Percentiles rank a stretch among this genome's conserved stretches.
Conservation (phyloP, 2,329 filamentous ascomycete genomes). For the Xylariaceae sp. region DNA sequence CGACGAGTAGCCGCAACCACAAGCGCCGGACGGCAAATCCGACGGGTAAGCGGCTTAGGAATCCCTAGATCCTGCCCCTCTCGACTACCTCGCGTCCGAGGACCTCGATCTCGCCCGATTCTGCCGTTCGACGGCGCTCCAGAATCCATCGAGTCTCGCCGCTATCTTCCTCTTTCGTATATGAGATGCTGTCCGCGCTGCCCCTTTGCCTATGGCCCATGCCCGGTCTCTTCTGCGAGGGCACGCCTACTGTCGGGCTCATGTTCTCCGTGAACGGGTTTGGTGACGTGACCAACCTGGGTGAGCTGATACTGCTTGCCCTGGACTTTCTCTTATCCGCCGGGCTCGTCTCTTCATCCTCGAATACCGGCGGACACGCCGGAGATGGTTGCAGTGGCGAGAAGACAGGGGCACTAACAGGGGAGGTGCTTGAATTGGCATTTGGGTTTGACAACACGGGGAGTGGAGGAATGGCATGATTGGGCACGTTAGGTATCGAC, state of each 20-base stretch:
- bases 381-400: conserved; percentile 29
- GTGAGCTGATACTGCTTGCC: conserved; percentile 5
- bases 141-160: conserved; percentile 68
- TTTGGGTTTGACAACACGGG: conserved; percentile 27
- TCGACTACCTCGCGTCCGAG: conserved; percentile 66
- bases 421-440: conserved; percentile 29
- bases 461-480: conserved; percentile 23
- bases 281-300: conserved; percentile 27
- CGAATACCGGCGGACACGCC: conserved; percentile 44
- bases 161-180: conserved; percentile 63
- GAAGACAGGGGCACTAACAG: conserved; percentile 26
- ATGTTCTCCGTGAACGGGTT: conserved; percentile 26
- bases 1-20: background rate
- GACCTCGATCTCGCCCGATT: conserved; percentile 67
- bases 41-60: conserved; percentile 1
- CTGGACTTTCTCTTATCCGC: conserved; percentile 6
- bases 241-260: conserved; percentile 22
- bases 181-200: conserved; percentile 71
- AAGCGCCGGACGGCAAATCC: no score
- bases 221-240: conserved; percentile 35
- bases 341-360: conserved; percentile 42
- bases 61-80: conserved; percentile 49
- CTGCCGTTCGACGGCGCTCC: conserved; percentile 67
- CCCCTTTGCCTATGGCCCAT: conserved; percentile 45
- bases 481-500: conserved; percentile 38